Percentiles rank a stretch among this genome's conserved stretches.
Conservation (phyloP, 2,329 filamentous ascomycete species). For the Colletotrichum sojae region DNA sequence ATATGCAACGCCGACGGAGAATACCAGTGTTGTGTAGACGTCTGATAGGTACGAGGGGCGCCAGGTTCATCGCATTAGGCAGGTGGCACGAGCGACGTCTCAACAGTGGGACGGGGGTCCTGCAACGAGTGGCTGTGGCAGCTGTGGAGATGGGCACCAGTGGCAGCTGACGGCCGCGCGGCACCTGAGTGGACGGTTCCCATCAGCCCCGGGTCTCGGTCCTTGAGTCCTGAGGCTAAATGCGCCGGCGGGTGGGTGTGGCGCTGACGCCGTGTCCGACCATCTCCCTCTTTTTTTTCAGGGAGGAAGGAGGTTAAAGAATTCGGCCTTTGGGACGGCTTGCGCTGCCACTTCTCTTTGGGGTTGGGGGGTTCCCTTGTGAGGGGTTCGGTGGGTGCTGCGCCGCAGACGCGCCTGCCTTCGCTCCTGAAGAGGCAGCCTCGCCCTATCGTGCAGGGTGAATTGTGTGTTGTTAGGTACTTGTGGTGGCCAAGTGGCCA, state of each 20-base stretch:
- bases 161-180: neutral
- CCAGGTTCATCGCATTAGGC: conserved; percentile 38
- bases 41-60: neutral
- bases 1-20: too few species aligned
- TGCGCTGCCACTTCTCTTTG: neutral
- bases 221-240: too few species aligned
- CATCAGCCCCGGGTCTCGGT: too few species aligned
- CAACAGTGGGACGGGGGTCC: conserved; percentile 34
- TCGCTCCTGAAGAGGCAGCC: conserved; percentile 1
- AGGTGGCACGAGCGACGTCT: conserved; percentile 34
- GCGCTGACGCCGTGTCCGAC: neutral
- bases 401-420: conserved; percentile 4
- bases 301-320: too few species aligned
- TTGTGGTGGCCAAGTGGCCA: neutral
- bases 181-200: conserved; percentile 13
- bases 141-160: conserved; percentile 24
- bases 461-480: neutral
- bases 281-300: neutral
- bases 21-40: too few species aligned
- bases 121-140: conserved; percentile 24
- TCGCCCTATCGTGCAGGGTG: conserved; percentile 11
- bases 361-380: neutral
- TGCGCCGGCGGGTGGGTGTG: neutral
- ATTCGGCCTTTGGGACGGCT: too few species aligned
- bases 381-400: conserved; percentile 12